Conservation (phyloP, 1,284 basidiomycete genomes). For the Chondrostereum purpureum region DNA sequence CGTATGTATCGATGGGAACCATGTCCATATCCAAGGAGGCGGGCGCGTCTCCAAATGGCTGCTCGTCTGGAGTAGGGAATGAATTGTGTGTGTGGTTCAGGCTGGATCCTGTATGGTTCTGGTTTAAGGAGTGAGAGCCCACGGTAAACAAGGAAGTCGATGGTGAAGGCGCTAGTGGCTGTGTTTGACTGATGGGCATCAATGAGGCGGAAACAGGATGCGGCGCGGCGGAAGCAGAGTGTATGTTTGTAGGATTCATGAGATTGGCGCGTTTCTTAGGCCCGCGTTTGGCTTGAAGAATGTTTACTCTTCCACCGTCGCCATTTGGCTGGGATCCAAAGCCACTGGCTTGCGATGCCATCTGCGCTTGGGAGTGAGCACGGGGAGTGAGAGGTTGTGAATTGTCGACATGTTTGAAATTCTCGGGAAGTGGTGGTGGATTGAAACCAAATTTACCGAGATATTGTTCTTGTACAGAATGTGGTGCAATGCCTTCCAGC, state of each 20-base stretch:
- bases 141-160: background rate
- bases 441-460: slow-evolving; percentile 75
- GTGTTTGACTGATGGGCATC: background rate
- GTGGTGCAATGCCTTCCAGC: slow-evolving; percentile 77
- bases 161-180: background rate
- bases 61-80: slow-evolving; percentile 38
- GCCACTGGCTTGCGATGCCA: slow-evolving; percentile 20
- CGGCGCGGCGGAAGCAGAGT: slow-evolving; percentile 24
- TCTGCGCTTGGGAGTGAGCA: slow-evolving; percentile 22
- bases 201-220: slow-evolving; percentile 7
- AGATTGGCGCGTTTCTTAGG: slow-evolving; percentile 67
- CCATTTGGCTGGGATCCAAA: slow-evolving; percentile 33
- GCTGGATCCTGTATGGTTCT: too few species aligned
- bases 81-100: slow-evolving; percentile 18
- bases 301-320: slow-evolving; percentile 56
- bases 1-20: slow-evolving; percentile 31
- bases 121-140: background rate
- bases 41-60: slow-evolving; percentile 27
- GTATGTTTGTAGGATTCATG: slow-evolving; percentile 19
- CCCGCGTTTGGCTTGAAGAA: slow-evolving; percentile 66
- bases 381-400: slow-evolving; percentile 30
- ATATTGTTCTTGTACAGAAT: slow-evolving; percentile 69
- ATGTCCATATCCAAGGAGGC: slow-evolving; percentile 15
- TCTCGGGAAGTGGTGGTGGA: slow-evolving; percentile 55
- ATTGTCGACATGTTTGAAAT: slow-evolving; percentile 59